These are phyloP conservation scores for Rhodotorula sp. DNA, from an alignment of 1,284 basidiomycete species.

Conservation along the genomic window DNA sequence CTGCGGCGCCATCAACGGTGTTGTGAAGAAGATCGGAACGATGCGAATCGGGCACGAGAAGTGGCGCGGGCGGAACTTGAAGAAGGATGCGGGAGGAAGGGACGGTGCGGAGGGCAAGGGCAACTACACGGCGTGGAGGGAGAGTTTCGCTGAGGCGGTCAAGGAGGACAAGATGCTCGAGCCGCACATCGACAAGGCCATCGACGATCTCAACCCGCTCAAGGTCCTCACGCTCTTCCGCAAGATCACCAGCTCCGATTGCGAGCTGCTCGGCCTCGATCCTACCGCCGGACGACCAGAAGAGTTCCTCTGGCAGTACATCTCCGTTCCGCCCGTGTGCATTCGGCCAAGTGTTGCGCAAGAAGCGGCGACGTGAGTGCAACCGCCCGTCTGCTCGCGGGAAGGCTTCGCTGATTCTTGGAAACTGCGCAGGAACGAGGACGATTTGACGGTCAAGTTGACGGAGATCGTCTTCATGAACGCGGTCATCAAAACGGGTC, in stretches of 20 bases:
- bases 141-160: constrained; percentile 77
- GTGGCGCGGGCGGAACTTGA: constrained; percentile 91
- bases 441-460: constrained; percentile 95
- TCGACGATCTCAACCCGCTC: constrained; percentile 92
- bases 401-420: background rate
- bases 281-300: constrained; percentile 90
- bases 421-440: constrained; percentile 74
- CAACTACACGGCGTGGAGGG: constrained; percentile 69
- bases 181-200: constrained; percentile 82
- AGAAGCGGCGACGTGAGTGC: constrained; percentile 70
- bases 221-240: constrained; percentile 92
- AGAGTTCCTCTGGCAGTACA: constrained; percentile 98
- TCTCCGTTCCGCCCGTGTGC: constrained; percentile 96
- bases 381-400: no score
- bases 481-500: constrained; percentile 83
- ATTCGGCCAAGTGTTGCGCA: constrained; percentile 97
- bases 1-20: constrained; percentile 89
- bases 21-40: constrained; percentile 93
- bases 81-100: constrained; percentile 65
- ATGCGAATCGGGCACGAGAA: constrained; percentile 98
- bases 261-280: constrained; percentile 87
- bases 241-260: constrained; percentile 93
- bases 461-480: constrained; percentile 97
- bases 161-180: constrained; percentile 83
- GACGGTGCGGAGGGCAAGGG: constrained; percentile 38